Evolutionary conservation across 495 filamentous ascomycete genomes (phyloP).

Genomic region (Patellaria atrata): DNA sequence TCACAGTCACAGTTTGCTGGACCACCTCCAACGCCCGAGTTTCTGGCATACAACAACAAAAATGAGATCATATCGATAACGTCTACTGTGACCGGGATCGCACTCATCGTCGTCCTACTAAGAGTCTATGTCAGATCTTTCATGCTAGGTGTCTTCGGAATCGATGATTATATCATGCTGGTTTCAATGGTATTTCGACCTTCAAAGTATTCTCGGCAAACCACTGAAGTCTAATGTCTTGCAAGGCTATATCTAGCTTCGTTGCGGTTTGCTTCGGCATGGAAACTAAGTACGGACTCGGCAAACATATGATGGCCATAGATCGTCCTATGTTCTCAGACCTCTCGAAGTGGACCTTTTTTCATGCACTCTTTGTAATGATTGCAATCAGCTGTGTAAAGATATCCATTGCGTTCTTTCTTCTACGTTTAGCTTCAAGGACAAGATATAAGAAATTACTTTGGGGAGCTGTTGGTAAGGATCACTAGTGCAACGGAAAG

Average conservation of each 20-base stretch:
- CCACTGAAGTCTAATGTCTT: neutral
- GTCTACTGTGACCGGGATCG: slow-evolving; percentile 15
- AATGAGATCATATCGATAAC: slow-evolving; percentile 19
- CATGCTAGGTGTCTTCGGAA: slow-evolving; percentile 23
- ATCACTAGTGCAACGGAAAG: neutral
- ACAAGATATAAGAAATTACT: slow-evolving; percentile 17
- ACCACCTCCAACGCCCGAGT: slow-evolving; percentile 8
- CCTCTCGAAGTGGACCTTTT: slow-evolving; percentile 12
- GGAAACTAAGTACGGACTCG: slow-evolving; percentile 20
- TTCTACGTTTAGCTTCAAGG: slow-evolving; percentile 18
- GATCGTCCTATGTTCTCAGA: slow-evolving; percentile 5
- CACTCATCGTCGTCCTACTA: slow-evolving; percentile 16
- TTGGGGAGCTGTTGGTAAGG: slow-evolving; percentile 19
- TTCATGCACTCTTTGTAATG: slow-evolving; percentile 17
- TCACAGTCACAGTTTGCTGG: too few species aligned
- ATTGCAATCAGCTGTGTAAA: slow-evolving; percentile 18
- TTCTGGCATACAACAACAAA: slow-evolving; percentile 18
- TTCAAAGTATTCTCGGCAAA: too few species aligned
- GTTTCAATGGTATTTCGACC: slow-evolving; percentile 20
- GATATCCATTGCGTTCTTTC: slow-evolving; percentile 24
- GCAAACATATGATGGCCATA: slow-evolving; percentile 17
- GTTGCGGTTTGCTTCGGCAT: slow-evolving; percentile 18
- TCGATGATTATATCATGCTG: slow-evolving; percentile 25
- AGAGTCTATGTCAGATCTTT: slow-evolving; percentile 21
- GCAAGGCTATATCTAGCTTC: slow-evolving; percentile 2